Conservation (phyloP, 108 stramenopile genomes). For the Parietichytrium sp. region DNA sequence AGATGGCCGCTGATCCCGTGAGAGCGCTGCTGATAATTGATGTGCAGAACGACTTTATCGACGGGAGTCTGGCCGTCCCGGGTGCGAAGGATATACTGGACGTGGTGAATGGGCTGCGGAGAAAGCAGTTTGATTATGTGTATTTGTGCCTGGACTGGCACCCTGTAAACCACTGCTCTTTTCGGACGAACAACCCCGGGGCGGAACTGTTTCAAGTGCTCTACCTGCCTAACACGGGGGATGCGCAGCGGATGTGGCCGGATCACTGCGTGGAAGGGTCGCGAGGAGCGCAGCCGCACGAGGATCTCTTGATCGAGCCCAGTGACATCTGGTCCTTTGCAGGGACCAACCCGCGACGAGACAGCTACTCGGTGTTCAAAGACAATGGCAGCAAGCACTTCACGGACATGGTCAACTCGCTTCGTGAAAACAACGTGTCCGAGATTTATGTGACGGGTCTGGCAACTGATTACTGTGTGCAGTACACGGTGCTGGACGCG, state of each 20-base stretch:
- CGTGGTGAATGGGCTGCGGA: constrained; percentile 33
- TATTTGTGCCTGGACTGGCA: constrained; percentile 25
- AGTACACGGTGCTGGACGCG: constrained; percentile 32
- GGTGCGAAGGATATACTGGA: constrained; percentile 15
- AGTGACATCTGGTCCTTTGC: not conserved
- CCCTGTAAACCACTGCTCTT: constrained; percentile 7
- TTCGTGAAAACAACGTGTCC: not conserved
- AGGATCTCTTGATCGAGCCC: not conserved
- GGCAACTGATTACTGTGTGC: not conserved
- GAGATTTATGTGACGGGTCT: constrained; percentile 18
- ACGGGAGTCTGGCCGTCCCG: constrained; percentile 39
- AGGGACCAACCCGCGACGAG: constrained; percentile 34
- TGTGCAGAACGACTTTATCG: constrained; percentile 43
- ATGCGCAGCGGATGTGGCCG: constrained; percentile 40
- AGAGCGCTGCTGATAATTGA: constrained; percentile 39
- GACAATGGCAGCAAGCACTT: constrained; percentile 11
- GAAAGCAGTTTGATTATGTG: not conserved
- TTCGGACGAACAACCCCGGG: constrained; percentile 39
- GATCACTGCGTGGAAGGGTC: constrained; percentile 44
- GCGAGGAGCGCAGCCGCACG: not conserved
- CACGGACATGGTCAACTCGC: not conserved
- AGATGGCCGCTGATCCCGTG: too few relatives aligned
- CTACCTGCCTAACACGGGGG: not conserved
- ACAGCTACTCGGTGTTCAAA: constrained; percentile 36
- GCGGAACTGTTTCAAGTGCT: not conserved